Percentiles rank a stretch among this genome's conserved stretches.
These are phyloP conservation scores for Yamadazyma mexicana DNA, from an alignment of 1,139 yeast genomes.

Conservation along the genomic window DNA sequence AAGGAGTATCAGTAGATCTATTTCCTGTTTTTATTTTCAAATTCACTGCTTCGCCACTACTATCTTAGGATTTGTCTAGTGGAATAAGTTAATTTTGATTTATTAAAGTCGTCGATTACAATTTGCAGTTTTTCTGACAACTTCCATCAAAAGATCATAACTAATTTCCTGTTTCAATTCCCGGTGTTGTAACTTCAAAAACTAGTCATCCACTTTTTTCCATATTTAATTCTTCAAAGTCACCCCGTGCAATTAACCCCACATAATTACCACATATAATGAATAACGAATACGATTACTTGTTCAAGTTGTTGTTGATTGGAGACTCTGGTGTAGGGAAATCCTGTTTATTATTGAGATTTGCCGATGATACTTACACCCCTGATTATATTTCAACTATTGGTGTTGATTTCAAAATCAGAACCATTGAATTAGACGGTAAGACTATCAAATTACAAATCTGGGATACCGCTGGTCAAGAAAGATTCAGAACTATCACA, in stretches of 20 bases:
- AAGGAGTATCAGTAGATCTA: background rate
- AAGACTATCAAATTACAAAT: slow-evolving; percentile 96
- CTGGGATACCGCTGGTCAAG: slow-evolving; percentile 99
- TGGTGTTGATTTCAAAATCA: slow-evolving; percentile 97
- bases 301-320: slow-evolving; percentile 88
- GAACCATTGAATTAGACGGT: slow-evolving; percentile 95
- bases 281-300: slow-evolving; percentile 94
- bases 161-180: too few species aligned
- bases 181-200: too few species aligned
- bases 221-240: background rate
- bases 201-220: background rate
- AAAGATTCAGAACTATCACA: slow-evolving; percentile 95
- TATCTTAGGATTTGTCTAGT: too few species aligned
- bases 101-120: too few species aligned
- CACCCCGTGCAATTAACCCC: too few species aligned
- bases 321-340: slow-evolving; percentile 99
- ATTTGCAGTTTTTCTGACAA: too few species aligned
- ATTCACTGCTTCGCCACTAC: too few species aligned
- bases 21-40: background rate
- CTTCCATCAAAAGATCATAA: too few species aligned
- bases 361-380: slow-evolving; percentile 96
- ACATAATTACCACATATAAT: slow-evolving; percentile 24
- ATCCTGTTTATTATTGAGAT: slow-evolving; percentile 89
- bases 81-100: too few species aligned
- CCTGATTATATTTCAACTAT: slow-evolving; percentile 96